phyloP scores from a whole-genome alignment of 2,329 filamentous ascomycete genomes.

The Davidsoniella eucalypti region DNA sequence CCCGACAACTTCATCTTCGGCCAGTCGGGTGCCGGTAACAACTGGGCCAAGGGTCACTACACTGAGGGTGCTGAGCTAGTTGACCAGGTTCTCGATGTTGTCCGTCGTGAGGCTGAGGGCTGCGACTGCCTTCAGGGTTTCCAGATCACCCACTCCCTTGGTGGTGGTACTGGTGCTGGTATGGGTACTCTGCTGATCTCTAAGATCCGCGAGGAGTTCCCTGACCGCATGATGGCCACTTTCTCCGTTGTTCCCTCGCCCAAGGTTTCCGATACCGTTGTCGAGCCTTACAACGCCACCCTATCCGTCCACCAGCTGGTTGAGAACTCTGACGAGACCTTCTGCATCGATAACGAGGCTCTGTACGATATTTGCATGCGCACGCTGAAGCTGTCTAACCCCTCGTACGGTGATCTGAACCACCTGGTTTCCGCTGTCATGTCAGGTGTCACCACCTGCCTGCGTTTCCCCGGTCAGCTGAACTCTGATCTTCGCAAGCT shows the following conservation, averaged over 20 bases:
- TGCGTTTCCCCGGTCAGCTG: conserved; percentile 98
- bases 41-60: conserved; percentile 99
- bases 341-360: conserved; percentile 99
- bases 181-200: conserved; percentile 99
- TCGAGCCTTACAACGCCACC: conserved; percentile 99
- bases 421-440: conserved; percentile 98
- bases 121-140: conserved; percentile 99
- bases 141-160: conserved; percentile 99
- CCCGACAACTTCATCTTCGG: conserved; percentile 99
- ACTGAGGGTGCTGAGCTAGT: conserved; percentile 98
- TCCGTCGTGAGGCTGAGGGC: conserved; percentile 95
- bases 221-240: conserved; percentile 99
- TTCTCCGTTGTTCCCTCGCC: conserved; percentile 98
- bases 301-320: conserved; percentile 98
- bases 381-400: conserved; percentile 96
- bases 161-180: conserved; percentile 99
- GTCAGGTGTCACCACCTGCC: conserved; percentile 96
- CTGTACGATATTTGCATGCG: conserved; percentile 99
- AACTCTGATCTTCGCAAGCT: conserved; percentile 99
- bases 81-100: conserved; percentile 94
- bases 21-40: conserved; percentile 99
- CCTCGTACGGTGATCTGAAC: conserved; percentile 98
- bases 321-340: conserved; percentile 99
- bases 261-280: conserved; percentile 98
- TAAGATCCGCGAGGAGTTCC: conserved; percentile 99